These are phyloP conservation scores for Solanum etuberosum DNA, from an alignment of 257 asterid species.

Conservation along the genomic window DNA sequence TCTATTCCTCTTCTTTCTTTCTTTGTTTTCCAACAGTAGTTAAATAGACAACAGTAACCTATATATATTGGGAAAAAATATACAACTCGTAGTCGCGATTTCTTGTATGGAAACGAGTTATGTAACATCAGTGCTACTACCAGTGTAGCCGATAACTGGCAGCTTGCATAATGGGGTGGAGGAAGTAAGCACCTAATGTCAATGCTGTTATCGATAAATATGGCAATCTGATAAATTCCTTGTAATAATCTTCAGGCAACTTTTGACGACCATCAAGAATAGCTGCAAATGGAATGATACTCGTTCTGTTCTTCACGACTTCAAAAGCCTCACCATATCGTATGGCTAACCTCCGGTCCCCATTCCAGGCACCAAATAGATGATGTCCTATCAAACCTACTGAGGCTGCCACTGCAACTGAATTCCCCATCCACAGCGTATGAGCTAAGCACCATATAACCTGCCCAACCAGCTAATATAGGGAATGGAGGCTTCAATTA, in stretches of 20 bases:
- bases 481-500: not conserved
- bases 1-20: not conserved
- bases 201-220: conserved; percentile 56
- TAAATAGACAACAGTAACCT: not conserved
- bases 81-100: not conserved
- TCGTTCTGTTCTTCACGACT: conserved; percentile 63
- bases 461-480: conserved; percentile 77
- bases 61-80: not conserved
- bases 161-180: conserved; percentile 90
- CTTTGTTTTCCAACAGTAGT: not conserved
- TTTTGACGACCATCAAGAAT: conserved; percentile 88
- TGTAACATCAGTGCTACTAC: conserved; percentile 20
- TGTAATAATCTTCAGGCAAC: conserved; percentile 66
- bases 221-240: conserved; percentile 80
- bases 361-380: conserved; percentile 91
- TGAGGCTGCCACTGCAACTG: conserved; percentile 84
- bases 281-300: conserved; percentile 86
- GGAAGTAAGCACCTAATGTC: conserved; percentile 76
- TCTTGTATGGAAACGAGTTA: not conserved
- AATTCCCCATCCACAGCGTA: conserved; percentile 90
- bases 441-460: conserved; percentile 95
- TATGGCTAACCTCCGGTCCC: conserved; percentile 73
- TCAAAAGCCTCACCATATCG: conserved; percentile 83
- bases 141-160: conserved; percentile 84
- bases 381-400: conserved; percentile 89